These are phyloP conservation scores for Penicillium sp. DNA, from an alignment of 2,329 filamentous ascomycete genomes.

Conservation along the genomic window DNA sequence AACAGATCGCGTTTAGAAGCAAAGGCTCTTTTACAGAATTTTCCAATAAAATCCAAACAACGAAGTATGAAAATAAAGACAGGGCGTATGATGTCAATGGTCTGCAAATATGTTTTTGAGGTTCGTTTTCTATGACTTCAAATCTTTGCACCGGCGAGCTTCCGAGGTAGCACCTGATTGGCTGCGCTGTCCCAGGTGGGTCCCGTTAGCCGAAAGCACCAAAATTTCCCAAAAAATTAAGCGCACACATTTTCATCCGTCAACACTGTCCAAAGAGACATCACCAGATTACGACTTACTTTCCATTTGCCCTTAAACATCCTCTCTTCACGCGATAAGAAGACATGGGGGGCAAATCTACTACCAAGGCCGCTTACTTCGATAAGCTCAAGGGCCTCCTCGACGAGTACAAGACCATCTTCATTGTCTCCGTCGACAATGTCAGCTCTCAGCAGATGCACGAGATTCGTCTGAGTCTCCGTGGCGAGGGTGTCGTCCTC, in stretches of 20 bases:
- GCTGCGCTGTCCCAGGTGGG: constrained; percentile 6
- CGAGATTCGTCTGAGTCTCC: constrained; percentile 93
- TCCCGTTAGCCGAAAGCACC: constrained; percentile 39
- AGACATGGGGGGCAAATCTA: constrained; percentile 98
- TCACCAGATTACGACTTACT: constrained; percentile 19
- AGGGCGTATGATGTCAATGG: not conserved
- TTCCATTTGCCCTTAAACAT: constrained; percentile 91
- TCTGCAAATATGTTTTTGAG: not conserved
- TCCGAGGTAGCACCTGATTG: constrained; percentile 4
- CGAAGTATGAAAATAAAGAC: not conserved
- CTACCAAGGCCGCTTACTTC: constrained; percentile 96
- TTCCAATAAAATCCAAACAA: not conserved
- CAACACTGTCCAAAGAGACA: constrained; percentile 24
- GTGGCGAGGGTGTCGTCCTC: constrained; percentile 87
- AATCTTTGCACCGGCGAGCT: constrained; percentile 7
- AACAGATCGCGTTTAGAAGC: not conserved
- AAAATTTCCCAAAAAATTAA: constrained; percentile 19
- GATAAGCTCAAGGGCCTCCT: constrained; percentile 98
- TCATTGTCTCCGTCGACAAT: constrained; percentile 99
- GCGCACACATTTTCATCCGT: constrained; percentile 20
- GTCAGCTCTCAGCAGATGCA: constrained; percentile 99
- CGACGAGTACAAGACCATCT: constrained; percentile 94
- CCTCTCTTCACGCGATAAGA: constrained; percentile 90
- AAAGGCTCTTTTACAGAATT: not conserved
- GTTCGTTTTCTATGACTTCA: constrained; percentile 7